A percentile compares a stretch with the other conserved stretches of the same genome.
Conservation (phyloP, 208 protist genomes). For the Acanthamoeba polyphaga region DNA sequence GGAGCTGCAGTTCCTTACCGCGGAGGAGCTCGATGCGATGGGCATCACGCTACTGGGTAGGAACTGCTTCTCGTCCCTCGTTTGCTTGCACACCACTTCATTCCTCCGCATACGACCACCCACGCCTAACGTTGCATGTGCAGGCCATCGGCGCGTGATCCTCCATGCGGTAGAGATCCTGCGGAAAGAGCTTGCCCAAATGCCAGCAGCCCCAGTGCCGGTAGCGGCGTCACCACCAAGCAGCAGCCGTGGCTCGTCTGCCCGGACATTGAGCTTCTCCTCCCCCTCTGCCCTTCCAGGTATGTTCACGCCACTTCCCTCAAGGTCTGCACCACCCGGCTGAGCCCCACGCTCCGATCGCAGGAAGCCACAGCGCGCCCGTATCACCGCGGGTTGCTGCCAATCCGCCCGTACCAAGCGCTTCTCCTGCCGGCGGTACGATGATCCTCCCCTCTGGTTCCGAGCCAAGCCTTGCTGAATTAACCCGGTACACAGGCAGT, state of each 20-base stretch:
- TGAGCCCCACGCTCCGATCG: background rate
- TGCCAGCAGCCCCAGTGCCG: too few relatives aligned
- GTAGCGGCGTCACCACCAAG: background rate
- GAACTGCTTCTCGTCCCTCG: background rate
- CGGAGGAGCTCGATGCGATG: background rate
- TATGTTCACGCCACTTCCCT: background rate
- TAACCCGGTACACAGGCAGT: too few relatives aligned
- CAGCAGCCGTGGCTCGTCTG: background rate
- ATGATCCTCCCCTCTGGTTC: background rate
- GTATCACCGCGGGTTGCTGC: background rate
- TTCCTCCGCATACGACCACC: background rate
- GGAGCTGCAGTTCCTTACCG: background rate
- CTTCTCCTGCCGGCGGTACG: background rate
- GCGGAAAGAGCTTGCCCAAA: background rate
- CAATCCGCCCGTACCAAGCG: background rate
- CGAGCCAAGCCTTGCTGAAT: too few relatives aligned
- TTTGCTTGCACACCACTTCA: background rate
- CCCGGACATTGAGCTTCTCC: too few relatives aligned
- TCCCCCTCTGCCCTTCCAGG: too few relatives aligned
- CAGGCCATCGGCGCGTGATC: background rate
- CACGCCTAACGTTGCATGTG: background rate
- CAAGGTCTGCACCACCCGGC: background rate
- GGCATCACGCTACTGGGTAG: background rate
- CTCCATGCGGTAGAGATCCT: background rate
- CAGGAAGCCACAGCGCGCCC: background rate